Conservation (phyloP, 2,329 filamentous ascomycete genomes). For the Venturia nashicola region DNA sequence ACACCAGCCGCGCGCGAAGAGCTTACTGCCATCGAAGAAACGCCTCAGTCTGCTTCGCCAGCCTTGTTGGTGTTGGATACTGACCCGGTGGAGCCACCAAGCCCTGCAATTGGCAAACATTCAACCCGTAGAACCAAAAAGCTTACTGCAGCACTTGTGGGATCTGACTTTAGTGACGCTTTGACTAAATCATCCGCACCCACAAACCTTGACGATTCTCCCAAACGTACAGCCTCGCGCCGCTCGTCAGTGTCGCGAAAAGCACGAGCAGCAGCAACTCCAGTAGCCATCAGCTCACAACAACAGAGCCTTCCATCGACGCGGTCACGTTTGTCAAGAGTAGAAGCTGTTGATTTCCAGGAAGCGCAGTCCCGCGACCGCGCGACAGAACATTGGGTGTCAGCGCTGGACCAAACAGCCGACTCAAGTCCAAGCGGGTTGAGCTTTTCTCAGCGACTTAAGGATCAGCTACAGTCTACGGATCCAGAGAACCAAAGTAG, state of each 20-base stretch:
- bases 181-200: background rate
- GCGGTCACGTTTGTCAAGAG: background rate
- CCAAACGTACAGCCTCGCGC: background rate
- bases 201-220: background rate
- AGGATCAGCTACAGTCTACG: background rate
- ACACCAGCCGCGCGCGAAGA: background rate
- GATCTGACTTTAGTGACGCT: background rate
- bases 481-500: background rate
- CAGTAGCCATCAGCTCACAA: background rate
- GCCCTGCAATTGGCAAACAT: constrained; percentile 2
- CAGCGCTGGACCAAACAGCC: background rate
- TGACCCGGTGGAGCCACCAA: constrained; percentile 4
- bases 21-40: background rate
- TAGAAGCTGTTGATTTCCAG: background rate
- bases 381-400: background rate
- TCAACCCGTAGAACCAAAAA: background rate
- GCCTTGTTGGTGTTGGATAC: background rate
- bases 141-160: background rate
- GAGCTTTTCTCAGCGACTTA: background rate
- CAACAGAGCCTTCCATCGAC: background rate
- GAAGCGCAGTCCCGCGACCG: background rate
- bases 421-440: background rate
- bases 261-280: background rate
- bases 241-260: background rate
- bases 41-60: background rate